Evolutionary conservation across 2,329 filamentous ascomycete genomes (phyloP), one percentile per base, ranked within the genome.

Genomic region (Ceratocystis colombiana): DNA sequence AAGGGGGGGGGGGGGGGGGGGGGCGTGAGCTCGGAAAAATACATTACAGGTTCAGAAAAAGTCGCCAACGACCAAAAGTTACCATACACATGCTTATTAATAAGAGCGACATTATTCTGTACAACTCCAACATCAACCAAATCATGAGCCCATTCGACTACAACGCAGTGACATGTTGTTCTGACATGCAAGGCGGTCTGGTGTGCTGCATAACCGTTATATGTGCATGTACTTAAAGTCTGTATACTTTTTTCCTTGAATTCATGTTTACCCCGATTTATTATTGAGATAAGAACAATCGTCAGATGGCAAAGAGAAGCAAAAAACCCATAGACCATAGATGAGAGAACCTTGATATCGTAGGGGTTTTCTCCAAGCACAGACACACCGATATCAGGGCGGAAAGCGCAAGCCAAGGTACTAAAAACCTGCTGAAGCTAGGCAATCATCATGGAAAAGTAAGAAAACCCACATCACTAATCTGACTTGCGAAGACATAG

Each of bases 41-140:
- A 2, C 12, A 15, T 30, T 5, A 59, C 17, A 28, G 12, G n/a
- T 1, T 37, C 20, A 59, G 25, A 37, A 37, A 17, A 59, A n/a
- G 28, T 33, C 37, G 37, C 37, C 37, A 41, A 30, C 25, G 28
- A 25, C 28, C 28, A 59, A 37, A 59, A 59, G 28, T 59, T n/a
- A n/a, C 15, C 5, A 59, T 59, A 59, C 55, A 53, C 5, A 1
- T 25, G 28, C 5, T 37, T 33, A 59, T n/a, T 33, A 17, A 37
- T 20, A 15, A 15, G 33, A 30, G 55, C 55, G 7, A 25, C 33
- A 59, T 59, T 59, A 37, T 37, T n/a, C 55, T 59, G 55, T 59
- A 59, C 55, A 59, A 59, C 53, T 33, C 53, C 55, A 59, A 59
- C 12, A 37, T 37, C 48, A 50, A 25, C 15, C 25, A 57, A 57